phyloP scores from a whole-genome alignment of 768 basidiomycete species.

The Artomyces pyxidatus region DNA sequence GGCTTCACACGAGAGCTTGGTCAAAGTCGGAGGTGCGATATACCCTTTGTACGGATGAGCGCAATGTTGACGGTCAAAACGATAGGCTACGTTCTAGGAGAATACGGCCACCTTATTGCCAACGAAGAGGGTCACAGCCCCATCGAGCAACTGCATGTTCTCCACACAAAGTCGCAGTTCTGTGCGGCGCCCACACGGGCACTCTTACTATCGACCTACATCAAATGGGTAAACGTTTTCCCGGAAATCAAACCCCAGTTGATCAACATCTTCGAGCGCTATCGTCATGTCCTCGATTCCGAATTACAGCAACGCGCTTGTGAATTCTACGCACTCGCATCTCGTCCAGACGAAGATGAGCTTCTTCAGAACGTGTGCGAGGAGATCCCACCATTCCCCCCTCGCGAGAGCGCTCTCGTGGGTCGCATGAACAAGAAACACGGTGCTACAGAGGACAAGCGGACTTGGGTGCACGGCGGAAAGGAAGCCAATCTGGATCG shows the following conservation, averaged over 20 bases:
- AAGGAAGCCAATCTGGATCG: conserved; percentile 84
- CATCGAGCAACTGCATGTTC: conserved; percentile 83
- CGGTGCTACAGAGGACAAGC: conserved; percentile 88
- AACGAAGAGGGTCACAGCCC: conserved; percentile 93
- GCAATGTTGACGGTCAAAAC: not conserved
- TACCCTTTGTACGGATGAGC: not conserved
- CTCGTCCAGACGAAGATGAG: conserved; percentile 82
- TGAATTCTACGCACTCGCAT: conserved; percentile 89
- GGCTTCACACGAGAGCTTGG: conserved; percentile 84
- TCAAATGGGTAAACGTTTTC: conserved; percentile 99
- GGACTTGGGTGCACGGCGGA: conserved; percentile 94
- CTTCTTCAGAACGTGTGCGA: conserved; percentile 92
- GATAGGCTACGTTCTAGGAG: conserved; percentile 89
- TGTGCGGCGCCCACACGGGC: conserved; percentile 89
- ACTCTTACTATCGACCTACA: conserved; percentile 90
- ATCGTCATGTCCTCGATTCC: conserved; percentile 93
- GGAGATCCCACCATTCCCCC: conserved; percentile 98
- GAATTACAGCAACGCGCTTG: conserved; percentile 98
- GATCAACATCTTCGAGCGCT: conserved; percentile 91
- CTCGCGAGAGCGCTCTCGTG: conserved; percentile 84
- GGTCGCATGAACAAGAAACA: conserved; percentile 84
- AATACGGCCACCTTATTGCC: conserved; percentile 96
- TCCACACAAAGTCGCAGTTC: conserved; percentile 93
- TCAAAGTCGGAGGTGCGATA: conserved; percentile 85
- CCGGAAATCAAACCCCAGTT: conserved; percentile 96